These are phyloP conservation scores for Helenozyma baotianmanensis DNA, from an alignment of 805 yeast genomes.

Conservation along the genomic window DNA sequence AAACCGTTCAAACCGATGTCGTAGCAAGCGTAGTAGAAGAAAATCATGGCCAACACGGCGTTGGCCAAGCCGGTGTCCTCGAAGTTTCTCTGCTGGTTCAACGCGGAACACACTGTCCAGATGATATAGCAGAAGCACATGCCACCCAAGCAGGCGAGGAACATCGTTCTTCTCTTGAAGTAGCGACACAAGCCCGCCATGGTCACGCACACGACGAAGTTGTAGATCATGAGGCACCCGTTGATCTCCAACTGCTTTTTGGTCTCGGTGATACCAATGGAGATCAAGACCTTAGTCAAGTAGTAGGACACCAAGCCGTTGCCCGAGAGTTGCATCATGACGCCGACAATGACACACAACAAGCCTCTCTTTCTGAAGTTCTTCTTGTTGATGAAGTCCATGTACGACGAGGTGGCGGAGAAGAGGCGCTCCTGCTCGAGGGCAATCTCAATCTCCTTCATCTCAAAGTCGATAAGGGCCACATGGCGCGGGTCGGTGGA, in stretches of 20 bases:
- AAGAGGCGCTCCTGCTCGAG: constrained; percentile 36
- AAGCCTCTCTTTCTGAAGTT: constrained; percentile 39
- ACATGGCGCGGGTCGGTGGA: constrained; percentile 20
- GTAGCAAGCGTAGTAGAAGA: constrained; percentile 41
- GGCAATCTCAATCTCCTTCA: constrained; percentile 22
- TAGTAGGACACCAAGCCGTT: constrained; percentile 51
- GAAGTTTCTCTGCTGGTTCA: constrained; percentile 38
- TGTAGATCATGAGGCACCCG: constrained; percentile 33
- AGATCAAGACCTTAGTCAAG: constrained; percentile 43
- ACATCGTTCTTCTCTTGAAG: constrained; percentile 34
- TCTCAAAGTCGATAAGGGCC: constrained; percentile 17
- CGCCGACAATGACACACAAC: constrained; percentile 29
- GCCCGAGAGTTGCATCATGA: constrained; percentile 47
- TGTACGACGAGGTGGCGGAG: constrained; percentile 25
- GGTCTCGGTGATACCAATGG: constrained; percentile 47
- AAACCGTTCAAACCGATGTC: constrained; percentile 42
- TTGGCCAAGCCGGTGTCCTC: constrained; percentile 36
- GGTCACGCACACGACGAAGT: constrained; percentile 28
- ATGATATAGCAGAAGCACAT: constrained; percentile 37
- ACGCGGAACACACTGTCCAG: constrained; percentile 44
- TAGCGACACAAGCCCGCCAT: constrained; percentile 18
- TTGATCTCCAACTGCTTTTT: constrained; percentile 42
- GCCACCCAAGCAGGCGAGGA: constrained; percentile 28
- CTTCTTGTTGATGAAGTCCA: constrained; percentile 34
- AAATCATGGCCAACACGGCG: constrained; percentile 50